Percentiles rank a stretch among this genome's conserved stretches.
phyloP scores from a whole-genome alignment of 306 rosid species.

The Glycyrrhiza uralensis region DNA sequence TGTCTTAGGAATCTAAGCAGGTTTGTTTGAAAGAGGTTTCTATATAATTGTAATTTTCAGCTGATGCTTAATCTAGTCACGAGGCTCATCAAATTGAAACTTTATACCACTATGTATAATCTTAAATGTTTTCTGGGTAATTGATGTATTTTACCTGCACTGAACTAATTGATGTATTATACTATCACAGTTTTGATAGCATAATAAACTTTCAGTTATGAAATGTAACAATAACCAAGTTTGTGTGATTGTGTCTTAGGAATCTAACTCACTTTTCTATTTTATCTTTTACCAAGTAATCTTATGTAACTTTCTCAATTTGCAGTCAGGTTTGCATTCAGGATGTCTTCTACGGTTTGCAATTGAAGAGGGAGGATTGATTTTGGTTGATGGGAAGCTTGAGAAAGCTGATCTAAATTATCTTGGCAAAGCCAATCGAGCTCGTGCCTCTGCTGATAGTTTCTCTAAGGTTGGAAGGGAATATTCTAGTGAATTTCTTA shows the following conservation, averaged over 20 bases:
- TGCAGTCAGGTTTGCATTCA: slow-evolving; percentile 60
- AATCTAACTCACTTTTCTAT: neutral
- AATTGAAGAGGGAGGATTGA: slow-evolving; percentile 70
- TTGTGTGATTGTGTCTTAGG: neutral
- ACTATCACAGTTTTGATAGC: too few relatives aligned
- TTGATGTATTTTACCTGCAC: neutral
- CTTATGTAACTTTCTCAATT: slow-evolving; percentile 19
- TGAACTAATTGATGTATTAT: neutral
- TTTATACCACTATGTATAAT: neutral
- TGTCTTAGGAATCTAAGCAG: slow-evolving; percentile 40
- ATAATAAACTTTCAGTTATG: slow-evolving; percentile 10
- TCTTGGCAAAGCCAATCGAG: slow-evolving; percentile 67
- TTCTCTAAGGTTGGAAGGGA: slow-evolving; percentile 79
- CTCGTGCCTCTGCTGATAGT: slow-evolving; percentile 93
- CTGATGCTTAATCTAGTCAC: neutral
- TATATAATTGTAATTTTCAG: neutral
- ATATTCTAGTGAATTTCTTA: neutral
- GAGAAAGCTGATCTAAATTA: slow-evolving; percentile 75
- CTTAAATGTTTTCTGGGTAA: neutral
- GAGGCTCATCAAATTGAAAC: slow-evolving; percentile 9
- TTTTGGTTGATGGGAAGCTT: slow-evolving; percentile 71
- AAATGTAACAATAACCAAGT: slow-evolving; percentile 2
- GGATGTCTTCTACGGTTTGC: slow-evolving; percentile 80
- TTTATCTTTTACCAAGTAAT: neutral
- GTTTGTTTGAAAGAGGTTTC: slow-evolving; percentile 39